phyloP scores from a whole-genome alignment of 2,329 filamentous ascomycete species.

The Hymenoscyphus albidus region DNA sequence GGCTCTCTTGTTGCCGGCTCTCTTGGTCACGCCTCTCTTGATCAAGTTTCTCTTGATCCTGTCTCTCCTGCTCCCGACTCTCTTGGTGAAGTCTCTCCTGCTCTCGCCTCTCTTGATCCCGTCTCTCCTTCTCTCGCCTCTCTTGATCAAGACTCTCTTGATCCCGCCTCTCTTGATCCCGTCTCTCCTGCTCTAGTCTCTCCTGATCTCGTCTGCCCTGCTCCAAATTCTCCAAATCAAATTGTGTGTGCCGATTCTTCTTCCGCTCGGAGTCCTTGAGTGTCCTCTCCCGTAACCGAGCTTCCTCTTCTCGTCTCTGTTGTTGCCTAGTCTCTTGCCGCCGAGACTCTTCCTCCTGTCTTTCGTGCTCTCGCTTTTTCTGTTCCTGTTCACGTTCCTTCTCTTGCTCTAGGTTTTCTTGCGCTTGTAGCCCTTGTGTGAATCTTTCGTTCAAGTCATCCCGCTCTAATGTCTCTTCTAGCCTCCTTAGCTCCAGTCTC shows the following conservation, averaged over 20 bases:
- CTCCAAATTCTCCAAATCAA: neutral
- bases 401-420: constrained; percentile 14
- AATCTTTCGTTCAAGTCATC: neutral
- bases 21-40: no score
- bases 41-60: no score
- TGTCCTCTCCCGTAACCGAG: neutral
- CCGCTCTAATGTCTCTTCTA: constrained; percentile 3
- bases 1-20: no score
- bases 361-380: constrained; percentile 7
- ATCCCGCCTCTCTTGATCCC: no score
- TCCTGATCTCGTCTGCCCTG: no score
- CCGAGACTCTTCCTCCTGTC: constrained; percentile 4
- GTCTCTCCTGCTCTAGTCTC: no score
- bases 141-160: no score
- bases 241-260: constrained; percentile 1
- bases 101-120: no score
- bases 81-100: no score
- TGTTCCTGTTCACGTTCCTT: neutral
- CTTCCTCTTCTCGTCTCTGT: constrained; percentile 6
- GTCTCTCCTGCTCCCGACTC: no score
- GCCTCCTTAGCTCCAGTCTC: constrained; percentile 4
- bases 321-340: constrained; percentile 3
- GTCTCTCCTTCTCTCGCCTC: no score
- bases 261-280: constrained; percentile 3
- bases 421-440: neutral